A percentile compares a stretch with the other conserved stretches of the same genome.
phyloP scores from a whole-genome alignment of 2,329 filamentous ascomycete species.

The Penicillium sp. region DNA sequence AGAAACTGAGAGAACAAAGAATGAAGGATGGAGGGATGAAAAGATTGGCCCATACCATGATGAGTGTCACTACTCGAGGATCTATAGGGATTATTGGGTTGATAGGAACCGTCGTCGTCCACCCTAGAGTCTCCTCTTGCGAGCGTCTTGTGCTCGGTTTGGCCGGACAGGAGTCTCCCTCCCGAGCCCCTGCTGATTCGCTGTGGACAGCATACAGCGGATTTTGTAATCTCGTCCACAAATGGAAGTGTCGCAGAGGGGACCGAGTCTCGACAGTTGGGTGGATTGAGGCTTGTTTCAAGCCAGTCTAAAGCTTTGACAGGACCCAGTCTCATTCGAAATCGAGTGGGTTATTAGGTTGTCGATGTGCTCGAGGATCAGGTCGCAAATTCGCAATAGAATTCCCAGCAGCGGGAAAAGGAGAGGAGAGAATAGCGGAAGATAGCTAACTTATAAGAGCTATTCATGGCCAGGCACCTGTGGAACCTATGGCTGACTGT shows the following conservation, averaged over 20 bases:
- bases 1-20: neutral
- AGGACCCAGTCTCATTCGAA: neutral
- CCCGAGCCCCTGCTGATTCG: conserved; percentile 1
- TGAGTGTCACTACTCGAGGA: neutral
- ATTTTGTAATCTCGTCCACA: neutral
- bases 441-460: neutral
- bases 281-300: neutral
- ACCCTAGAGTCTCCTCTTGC: neutral
- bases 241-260: neutral
- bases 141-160: neutral
- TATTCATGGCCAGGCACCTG: conserved; percentile 1
- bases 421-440: neutral
- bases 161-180: conserved; percentile 1
- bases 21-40: neutral
- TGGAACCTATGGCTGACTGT: neutral
- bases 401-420: neutral
- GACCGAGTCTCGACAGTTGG: conserved; percentile 1
- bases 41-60: neutral
- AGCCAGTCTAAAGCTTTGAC: neutral
- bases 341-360: neutral
- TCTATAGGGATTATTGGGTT: neutral
- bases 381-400: neutral
- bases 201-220: neutral
- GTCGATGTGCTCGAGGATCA: neutral
- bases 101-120: neutral